These are phyloP conservation scores for Candida insectalens DNA, from an alignment of 805 yeast genomes.

Conservation along the genomic window DNA sequence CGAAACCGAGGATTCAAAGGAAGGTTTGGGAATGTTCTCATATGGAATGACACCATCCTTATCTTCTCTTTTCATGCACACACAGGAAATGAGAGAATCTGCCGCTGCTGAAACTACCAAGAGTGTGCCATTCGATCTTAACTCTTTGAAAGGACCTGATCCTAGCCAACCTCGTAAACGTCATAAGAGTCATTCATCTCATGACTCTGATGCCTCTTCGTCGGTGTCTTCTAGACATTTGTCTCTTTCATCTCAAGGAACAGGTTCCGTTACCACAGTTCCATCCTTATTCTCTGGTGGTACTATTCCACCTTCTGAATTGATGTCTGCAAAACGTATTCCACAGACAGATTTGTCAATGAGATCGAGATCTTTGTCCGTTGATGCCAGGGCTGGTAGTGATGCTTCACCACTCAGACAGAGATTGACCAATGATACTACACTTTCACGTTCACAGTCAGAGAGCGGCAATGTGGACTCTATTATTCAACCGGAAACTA, in stretches of 20 bases:
- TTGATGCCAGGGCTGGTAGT: constrained; percentile 3
- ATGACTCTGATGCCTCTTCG: too few relatives aligned
- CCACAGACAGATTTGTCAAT: not conserved
- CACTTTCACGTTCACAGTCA: constrained; percentile 12
- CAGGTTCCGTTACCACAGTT: constrained; percentile 7
- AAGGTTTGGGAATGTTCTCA: constrained; percentile 17
- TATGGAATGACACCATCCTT: constrained; percentile 8
- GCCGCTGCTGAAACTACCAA: too few relatives aligned
- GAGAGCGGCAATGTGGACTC: constrained; percentile 7
- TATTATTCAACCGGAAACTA: not conserved
- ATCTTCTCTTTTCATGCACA: constrained; percentile 10
- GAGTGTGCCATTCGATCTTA: too few relatives aligned
- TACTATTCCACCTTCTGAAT: constrained; percentile 14
- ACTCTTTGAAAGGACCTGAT: too few relatives aligned
- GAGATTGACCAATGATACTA: too few relatives aligned
- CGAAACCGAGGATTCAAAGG: constrained; percentile 10
- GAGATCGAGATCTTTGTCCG: constrained; percentile 1
- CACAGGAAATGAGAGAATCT: constrained; percentile 8
- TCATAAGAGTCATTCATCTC: constrained; percentile 16
- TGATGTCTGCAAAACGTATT: not conserved
- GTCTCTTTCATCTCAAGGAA: constrained; percentile 17
- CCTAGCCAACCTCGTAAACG: constrained; percentile 13
- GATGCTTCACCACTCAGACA: too few relatives aligned
- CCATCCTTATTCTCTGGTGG: constrained; percentile 23
- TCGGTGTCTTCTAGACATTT: too few relatives aligned